A percentile compares a stretch with the other conserved stretches of the same genome.
Evolutionary conservation across 805 yeast species (phyloP).

Genomic region (Candida takata): DNA sequence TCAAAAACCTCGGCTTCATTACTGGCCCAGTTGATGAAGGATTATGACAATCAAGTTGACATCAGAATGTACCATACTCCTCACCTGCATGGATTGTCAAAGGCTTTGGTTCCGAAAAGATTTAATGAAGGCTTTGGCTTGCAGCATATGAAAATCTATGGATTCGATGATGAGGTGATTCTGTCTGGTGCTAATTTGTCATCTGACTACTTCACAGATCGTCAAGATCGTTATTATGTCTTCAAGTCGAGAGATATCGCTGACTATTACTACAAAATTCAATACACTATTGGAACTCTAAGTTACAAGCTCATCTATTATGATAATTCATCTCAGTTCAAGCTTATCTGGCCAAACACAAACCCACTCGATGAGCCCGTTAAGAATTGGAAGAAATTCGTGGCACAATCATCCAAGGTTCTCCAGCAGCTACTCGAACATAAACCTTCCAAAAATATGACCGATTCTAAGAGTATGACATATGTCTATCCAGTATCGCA

Average conservation of each 20-base stretch:
- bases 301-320: conserved; percentile 59
- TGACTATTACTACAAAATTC: conserved; percentile 70
- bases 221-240: conserved; percentile 88
- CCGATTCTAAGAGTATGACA: conserved; percentile 36
- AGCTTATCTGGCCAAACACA: conserved; percentile 65
- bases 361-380: conserved; percentile 66
- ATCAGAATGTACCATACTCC: conserved; percentile 89
- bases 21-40: conserved; percentile 56
- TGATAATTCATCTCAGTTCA: conserved; percentile 40
- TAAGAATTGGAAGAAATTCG: conserved; percentile 41
- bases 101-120: conserved; percentile 65
- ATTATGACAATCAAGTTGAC: conserved; percentile 65
- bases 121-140: conserved; percentile 87
- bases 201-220: conserved; percentile 83
- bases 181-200: conserved; percentile 90
- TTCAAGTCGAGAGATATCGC: conserved; percentile 54
- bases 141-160: conserved; percentile 96
- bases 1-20: conserved; percentile 68
- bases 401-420: conserved; percentile 47
- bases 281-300: conserved; percentile 55
- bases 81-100: conserved; percentile 60
- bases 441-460: conserved; percentile 15
- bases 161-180: conserved; percentile 85
- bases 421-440: conserved; percentile 55
- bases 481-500: conserved; percentile 88